Percentiles rank a stretch among this genome's conserved stretches.
Conservation (phyloP, 2,329 filamentous ascomycete species). For the Escovopsis sp. region DNA sequence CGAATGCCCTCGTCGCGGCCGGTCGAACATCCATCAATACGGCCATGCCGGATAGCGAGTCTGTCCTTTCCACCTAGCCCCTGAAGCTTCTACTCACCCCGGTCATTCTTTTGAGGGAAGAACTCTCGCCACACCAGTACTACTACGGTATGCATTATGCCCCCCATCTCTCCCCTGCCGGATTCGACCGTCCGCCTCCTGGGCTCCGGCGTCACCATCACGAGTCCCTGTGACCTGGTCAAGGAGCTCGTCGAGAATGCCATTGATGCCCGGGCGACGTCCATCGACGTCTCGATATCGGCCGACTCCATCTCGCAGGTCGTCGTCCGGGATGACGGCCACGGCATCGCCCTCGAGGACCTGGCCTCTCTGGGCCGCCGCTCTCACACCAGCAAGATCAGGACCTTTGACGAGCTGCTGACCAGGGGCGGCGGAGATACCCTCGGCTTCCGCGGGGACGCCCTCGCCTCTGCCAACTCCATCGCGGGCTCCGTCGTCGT, state of each 20-base stretch:
- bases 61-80: too few relatives aligned
- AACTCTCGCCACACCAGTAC: conserved; percentile 34
- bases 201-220: conserved; percentile 44
- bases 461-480: conserved; percentile 49
- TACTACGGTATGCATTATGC: too few relatives aligned
- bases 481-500: conserved; percentile 43
- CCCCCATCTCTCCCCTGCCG: conserved; percentile 32
- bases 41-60: too few relatives aligned
- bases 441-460: conserved; percentile 65
- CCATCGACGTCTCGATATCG: conserved; percentile 48
- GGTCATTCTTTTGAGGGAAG: too few relatives aligned
- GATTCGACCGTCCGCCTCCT: conserved; percentile 37
- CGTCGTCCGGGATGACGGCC: conserved; percentile 59
- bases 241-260: conserved; percentile 71
- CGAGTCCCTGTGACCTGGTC: conserved; percentile 44
- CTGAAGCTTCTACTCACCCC: too few relatives aligned
- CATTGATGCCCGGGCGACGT: conserved; percentile 54
- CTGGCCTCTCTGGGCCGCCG: conserved; percentile 44
- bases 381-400: conserved; percentile 63
- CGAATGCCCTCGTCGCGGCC: too few relatives aligned
- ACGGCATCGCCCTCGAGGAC: conserved; percentile 49
- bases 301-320: conserved; percentile 53
- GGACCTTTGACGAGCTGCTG: conserved; percentile 44
- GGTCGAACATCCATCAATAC: too few relatives aligned
- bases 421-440: conserved; percentile 38